Conservation (phyloP, 1,284 basidiomycete genomes). For the Leccinum subspadiceum region DNA sequence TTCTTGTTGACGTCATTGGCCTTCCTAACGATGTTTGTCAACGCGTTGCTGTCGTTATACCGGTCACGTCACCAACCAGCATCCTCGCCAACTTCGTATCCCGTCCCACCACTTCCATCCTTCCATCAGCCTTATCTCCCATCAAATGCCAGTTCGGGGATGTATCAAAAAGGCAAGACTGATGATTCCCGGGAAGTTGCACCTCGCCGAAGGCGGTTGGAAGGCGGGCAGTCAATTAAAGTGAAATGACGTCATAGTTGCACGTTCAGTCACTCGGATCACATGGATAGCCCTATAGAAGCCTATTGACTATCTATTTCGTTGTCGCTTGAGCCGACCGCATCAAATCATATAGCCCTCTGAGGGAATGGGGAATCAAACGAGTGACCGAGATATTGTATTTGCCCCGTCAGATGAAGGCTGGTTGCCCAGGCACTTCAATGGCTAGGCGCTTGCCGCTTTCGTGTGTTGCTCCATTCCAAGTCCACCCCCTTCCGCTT, state of each 20-base stretch:
- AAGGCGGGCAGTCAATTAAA: slow-evolving; percentile 59
- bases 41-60: slow-evolving; percentile 76
- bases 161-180: slow-evolving; percentile 33
- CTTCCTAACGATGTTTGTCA: slow-evolving; percentile 81
- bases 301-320: slow-evolving; percentile 21
- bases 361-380: slow-evolving; percentile 29
- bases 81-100: slow-evolving; percentile 40
- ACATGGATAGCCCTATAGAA: slow-evolving; percentile 24
- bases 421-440: slow-evolving; percentile 6
- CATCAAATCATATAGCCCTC: slow-evolving; percentile 27
- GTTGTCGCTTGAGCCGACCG: slow-evolving; percentile 16
- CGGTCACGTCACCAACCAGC: slow-evolving; percentile 56
- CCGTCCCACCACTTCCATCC: slow-evolving; percentile 41
- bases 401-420: slow-evolving; percentile 12
- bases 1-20: slow-evolving; percentile 79
- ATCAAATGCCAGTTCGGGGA: slow-evolving; percentile 48
- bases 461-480: slow-evolving; percentile 7
- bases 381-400: slow-evolving; percentile 5
- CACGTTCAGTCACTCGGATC: slow-evolving; percentile 28
- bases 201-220: slow-evolving; percentile 59
- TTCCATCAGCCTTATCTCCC: slow-evolving; percentile 51
- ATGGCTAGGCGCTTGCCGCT: slow-evolving; percentile 10
- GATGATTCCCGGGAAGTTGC: slow-evolving; percentile 48
- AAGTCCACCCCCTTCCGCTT: slow-evolving; percentile 1
- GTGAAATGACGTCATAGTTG: slow-evolving; percentile 41